These are phyloP conservation scores for Pleurotus tuoliensis DNA, from an alignment of 768 basidiomycete genomes.

Conservation along the genomic window DNA sequence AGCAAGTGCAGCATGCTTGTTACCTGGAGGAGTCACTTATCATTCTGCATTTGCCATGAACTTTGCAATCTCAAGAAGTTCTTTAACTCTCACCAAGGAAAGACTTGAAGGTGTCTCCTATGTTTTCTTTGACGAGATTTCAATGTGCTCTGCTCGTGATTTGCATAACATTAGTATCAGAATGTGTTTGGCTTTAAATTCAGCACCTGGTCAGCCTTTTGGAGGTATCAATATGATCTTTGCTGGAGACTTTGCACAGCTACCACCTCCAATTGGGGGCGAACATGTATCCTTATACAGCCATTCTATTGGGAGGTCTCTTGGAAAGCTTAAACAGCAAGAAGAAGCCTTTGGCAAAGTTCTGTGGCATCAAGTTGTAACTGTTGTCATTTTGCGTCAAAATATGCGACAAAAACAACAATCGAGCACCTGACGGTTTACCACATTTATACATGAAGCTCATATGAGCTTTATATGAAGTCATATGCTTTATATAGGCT, in stretches of 20 bases:
- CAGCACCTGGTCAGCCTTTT: constrained; percentile 16
- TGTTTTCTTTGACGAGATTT: constrained; percentile 38
- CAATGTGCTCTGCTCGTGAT: constrained; percentile 33
- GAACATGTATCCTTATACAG: constrained; percentile 16
- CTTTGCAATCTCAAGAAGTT: neutral
- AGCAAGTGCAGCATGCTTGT: constrained; percentile 19
- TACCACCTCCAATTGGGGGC: constrained; percentile 21
- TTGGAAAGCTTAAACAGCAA: constrained; percentile 10
- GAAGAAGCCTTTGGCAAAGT: constrained; percentile 20
- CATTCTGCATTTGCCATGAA: constrained; percentile 13
- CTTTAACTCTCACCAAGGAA: neutral
- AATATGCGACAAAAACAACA: constrained; percentile 26
- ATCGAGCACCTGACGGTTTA: too few relatives aligned
- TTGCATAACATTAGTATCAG: constrained; percentile 25
- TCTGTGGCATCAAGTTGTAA: constrained; percentile 28
- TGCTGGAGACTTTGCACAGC: constrained; percentile 31
- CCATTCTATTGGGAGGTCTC: neutral
- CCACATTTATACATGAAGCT: too few relatives aligned
- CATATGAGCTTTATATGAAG: too few relatives aligned
- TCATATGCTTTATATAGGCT: too few relatives aligned
- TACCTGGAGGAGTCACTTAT: constrained; percentile 21
- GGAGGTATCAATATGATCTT: constrained; percentile 30
- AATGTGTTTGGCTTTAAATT: constrained; percentile 18
- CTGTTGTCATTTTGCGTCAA: constrained; percentile 26
- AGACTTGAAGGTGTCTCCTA: constrained; percentile 24